These are phyloP conservation scores for Inga laurina DNA, from an alignment of 306 rosid genomes.

Conservation along the genomic window DNA sequence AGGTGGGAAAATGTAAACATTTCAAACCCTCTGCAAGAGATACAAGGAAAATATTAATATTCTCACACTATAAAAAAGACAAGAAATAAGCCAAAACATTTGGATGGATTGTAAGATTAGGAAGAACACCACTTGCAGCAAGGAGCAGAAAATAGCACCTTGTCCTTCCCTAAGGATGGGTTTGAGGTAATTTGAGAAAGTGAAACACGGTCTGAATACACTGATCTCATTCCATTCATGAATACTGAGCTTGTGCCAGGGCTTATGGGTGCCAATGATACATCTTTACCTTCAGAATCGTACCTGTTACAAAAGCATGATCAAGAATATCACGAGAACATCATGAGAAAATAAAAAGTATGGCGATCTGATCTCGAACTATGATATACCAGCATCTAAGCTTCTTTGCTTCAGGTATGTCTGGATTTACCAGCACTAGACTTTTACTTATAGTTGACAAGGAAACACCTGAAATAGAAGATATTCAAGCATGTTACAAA, in stretches of 20 bases:
- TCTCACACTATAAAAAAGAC: background rate
- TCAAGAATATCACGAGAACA: background rate
- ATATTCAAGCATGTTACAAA: background rate
- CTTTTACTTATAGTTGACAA: constrained; percentile 73
- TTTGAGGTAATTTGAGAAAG: constrained; percentile 57
- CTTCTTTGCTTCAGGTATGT: constrained; percentile 66
- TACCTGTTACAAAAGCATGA: constrained; percentile 53
- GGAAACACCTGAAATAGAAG: constrained; percentile 64
- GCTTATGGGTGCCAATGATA: constrained; percentile 62
- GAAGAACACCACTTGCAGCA: background rate
- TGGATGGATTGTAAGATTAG: background rate
- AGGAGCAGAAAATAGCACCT: constrained; percentile 51
- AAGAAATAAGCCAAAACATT: background rate
- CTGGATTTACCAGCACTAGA: constrained; percentile 63
- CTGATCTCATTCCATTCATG: constrained; percentile 54
- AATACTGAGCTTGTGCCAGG: constrained; percentile 53
- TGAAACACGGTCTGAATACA: constrained; percentile 67
- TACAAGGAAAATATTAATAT: background rate
- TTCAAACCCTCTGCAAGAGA: background rate
- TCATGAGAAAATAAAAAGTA: background rate
- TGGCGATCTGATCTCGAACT: background rate
- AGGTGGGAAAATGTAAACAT: background rate
- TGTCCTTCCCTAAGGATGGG: constrained; percentile 68
- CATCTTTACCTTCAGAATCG: constrained; percentile 82
- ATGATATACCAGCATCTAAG: constrained; percentile 69